A percentile compares a stretch with the other conserved stretches of the same genome.
These are phyloP conservation scores for Artemisia annua DNA, from an alignment of 129 eudicot species.

Conservation along the genomic window DNA sequence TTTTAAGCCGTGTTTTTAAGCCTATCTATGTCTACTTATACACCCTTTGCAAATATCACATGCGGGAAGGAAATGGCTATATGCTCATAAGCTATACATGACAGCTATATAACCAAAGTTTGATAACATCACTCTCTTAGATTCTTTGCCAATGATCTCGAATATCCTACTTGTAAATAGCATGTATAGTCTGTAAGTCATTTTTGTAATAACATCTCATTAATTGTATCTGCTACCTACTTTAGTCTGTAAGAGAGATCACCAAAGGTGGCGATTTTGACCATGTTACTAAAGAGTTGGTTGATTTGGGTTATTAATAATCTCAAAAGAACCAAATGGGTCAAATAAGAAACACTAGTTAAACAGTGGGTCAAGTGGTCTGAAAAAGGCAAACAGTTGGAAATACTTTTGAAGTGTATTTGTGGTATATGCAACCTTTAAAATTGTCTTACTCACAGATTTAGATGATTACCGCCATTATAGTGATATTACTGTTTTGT, in stretches of 20 bases:
- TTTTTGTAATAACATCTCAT: neutral
- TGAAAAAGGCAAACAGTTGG: neutral
- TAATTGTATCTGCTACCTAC: neutral
- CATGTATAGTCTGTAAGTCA: neutral
- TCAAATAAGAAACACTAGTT: no score
- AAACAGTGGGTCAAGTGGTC: neutral
- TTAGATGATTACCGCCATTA: neutral
- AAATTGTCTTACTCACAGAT: neutral
- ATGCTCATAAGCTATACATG: neutral
- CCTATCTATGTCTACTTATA: conserved; percentile 6
- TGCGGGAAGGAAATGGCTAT: conserved; percentile 3
- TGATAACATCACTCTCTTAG: neutral
- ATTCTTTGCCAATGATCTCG: neutral
- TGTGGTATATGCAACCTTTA: neutral
- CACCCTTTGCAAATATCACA: neutral
- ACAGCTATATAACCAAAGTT: neutral
- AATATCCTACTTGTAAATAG: neutral
- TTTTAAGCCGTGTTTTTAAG: neutral
- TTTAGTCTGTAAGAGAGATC: neutral
- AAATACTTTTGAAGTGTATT: neutral
- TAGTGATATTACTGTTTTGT: neutral
- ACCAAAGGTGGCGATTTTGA: neutral
- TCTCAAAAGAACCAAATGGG: neutral
- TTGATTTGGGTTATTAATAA: neutral
- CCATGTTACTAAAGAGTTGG: neutral